phyloP scores from a whole-genome alignment of 148 eudicot genomes.

The Cornus florida region DNA sequence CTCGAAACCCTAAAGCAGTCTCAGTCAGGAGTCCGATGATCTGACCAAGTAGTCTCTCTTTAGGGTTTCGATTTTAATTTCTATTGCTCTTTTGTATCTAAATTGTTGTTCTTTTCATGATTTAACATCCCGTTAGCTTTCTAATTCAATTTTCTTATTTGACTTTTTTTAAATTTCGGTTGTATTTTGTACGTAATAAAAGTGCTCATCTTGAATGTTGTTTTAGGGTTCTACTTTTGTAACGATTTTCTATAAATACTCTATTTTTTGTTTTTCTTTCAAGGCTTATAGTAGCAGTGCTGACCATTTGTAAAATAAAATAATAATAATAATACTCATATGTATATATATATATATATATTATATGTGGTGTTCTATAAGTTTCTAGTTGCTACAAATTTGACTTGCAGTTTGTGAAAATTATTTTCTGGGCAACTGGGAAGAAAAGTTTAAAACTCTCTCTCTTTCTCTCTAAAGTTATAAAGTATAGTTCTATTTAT shows the following conservation, averaged over 20 bases:
- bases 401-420: background rate
- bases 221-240: background rate
- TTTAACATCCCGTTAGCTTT: background rate
- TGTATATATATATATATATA: too few species aligned
- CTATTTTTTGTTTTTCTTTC: too few species aligned
- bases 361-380: background rate
- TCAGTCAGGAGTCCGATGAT: background rate
- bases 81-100: too few species aligned
- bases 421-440: background rate
- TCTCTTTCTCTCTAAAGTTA: background rate
- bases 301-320: too few species aligned
- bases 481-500: background rate
- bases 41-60: background rate
- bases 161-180: background rate
- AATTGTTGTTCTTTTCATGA: background rate
- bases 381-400: background rate
- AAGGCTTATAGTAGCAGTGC: too few species aligned
- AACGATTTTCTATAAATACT: background rate
- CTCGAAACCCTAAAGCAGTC: background rate
- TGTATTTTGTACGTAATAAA: background rate
- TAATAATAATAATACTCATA: too few species aligned
- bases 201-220: background rate
- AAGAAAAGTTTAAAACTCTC: background rate
- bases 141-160: background rate
- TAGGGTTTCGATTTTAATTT: background rate